Base-by-base conservation (phyloP, 768 basidiomycete species). In the Tricholoma hemisulphureum region DNA sequence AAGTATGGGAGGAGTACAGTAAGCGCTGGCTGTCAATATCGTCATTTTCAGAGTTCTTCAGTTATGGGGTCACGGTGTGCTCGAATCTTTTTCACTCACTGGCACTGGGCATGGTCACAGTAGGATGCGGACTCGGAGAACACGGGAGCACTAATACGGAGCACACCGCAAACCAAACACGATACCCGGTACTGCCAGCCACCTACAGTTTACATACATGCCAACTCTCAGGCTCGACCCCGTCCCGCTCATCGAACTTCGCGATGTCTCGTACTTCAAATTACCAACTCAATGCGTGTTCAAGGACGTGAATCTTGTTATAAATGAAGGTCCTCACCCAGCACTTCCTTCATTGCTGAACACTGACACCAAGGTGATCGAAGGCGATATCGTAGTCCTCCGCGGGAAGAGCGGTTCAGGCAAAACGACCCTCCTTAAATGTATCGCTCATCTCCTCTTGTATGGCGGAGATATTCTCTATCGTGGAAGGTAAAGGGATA, bases 331-430 rank as follows among this genome's bases (percentile, higher is more conserved):
- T 75, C 31, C 11, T 58, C 16, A 34, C 23, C 10, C 31, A 18
- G 49, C 45, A 13, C 20, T 24, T 39, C 28, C 23, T 20, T 5
- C 46, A 35, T 59, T 20, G 32, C n/a, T 41, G 26, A 29, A 29
- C 18, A 28, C 46, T 23, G 29, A 43, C 45, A 14, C 16, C 41
- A 52, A 2, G 18, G 23, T n/a, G 20, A 11, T 56, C n/a, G 1
- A 56, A 79, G 78, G 89, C 8, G 92, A 95, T 63, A 78, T 95
- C 28, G 59, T 94, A 37, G 77, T 93, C 14, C 65, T 95, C n/a
- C 87, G 85, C 58, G 94, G 93, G 9, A 84, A 82, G 63, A 89
- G 87, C 60, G 94, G 94, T 8, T 82, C 82, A 18, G 94, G 93
- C 51, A 89, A 89, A 69, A 85, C 87, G 1, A 93, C 93, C 0